A percentile compares a stretch with the other conserved stretches of the same genome.
These are phyloP conservation scores for Graphilbum fragrans DNA, from an alignment of 2,329 filamentous ascomycete genomes.

Conservation along the genomic window DNA sequence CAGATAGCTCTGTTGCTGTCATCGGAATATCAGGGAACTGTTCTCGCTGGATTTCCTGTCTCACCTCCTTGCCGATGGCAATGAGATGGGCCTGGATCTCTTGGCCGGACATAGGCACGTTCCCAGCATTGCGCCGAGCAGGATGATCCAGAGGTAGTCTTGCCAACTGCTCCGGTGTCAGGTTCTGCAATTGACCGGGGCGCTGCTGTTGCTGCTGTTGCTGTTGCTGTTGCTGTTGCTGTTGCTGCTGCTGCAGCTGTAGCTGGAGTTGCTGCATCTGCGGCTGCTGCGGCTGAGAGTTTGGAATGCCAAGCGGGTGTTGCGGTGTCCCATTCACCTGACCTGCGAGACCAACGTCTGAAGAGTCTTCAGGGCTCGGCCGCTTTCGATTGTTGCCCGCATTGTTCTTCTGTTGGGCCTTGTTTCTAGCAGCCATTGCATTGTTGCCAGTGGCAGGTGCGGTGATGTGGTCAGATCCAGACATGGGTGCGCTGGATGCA, in stretches of 20 bases:
- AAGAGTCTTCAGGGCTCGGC: slow-evolving; percentile 1
- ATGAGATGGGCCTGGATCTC: slow-evolving; percentile 26
- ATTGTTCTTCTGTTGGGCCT: slow-evolving; percentile 4
- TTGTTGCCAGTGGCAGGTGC: not conserved
- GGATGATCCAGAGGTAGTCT: slow-evolving; percentile 29
- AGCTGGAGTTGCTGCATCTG: slow-evolving; percentile 8
- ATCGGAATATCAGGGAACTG: slow-evolving; percentile 32
- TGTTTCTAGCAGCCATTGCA: not conserved
- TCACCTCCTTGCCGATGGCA: slow-evolving; percentile 18
- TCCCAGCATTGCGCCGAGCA: slow-evolving; percentile 9
- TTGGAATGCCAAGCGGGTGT: too few species aligned
- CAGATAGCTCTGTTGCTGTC: slow-evolving; percentile 28
- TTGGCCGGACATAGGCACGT: slow-evolving; percentile 14
- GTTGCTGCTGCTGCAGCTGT: not conserved
- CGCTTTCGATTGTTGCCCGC: slow-evolving; percentile 7
- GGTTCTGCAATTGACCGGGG: slow-evolving; percentile 13
- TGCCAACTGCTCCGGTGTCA: slow-evolving; percentile 26
- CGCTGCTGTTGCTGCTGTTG: slow-evolving; percentile 5
- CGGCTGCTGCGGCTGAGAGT: slow-evolving; percentile 8
- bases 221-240: slow-evolving; percentile 2
- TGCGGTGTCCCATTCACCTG: not conserved
- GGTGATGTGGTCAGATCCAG: not conserved
- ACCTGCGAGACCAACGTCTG: not conserved
- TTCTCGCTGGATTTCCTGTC: slow-evolving; percentile 24
- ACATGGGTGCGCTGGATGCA: not conserved